Base-by-base conservation (phyloP, 768 basidiomycete genomes). In the Leccinum broughii region DNA sequence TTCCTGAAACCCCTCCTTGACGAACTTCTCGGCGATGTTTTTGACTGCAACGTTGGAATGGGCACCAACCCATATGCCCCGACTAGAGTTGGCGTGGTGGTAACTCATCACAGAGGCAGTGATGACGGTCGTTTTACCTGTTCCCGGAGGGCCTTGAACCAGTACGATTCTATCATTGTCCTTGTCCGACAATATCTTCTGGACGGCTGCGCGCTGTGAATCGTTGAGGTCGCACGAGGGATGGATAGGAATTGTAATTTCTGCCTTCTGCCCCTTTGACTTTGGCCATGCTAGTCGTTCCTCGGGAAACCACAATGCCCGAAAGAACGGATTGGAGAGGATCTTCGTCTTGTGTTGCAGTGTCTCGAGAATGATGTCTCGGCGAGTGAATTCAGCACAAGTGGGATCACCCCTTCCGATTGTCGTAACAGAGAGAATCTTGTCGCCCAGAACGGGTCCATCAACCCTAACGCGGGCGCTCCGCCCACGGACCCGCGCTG, bases 321-420 rank as follows among this genome's bases (percentile, higher is more conserved):
- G 64, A 34, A 76, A 70, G 49, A 74, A 73, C 0, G 70, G 66
- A 24, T 64, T 61, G 3, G 61, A 57, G 14, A 69, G 22, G 35
- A 76, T 61, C 1, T 44, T 58, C 1, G 63, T 54, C 10, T 20
- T 2, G 24, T 50, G 10, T 30, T 73, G 71, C 10, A 78, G 32
- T 0, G 63, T 56, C 24, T 7, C 32, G 2, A 72, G 70, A 13
- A 77, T 59, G 48, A 73, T 35, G 6, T n/a, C 52, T 15, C 64
- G 61, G 9, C 75, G 72, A 20, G 17, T 3, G 2, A 62, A 55
- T 56, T 90, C 87, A 3, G 89, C 87, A 15, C 64, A 74, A 2
- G 88, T 90, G 0, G 79, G 81, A 28, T 74, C 76, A 56, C 81
- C 85, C 30, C 77, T 80, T 3, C 86, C 88, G 49, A 81, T 72